Percentiles rank a stretch among this genome's conserved stretches.
Conservation (phyloP, 2,329 filamentous ascomycete species). For the Clarireedia monteithiana region DNA sequence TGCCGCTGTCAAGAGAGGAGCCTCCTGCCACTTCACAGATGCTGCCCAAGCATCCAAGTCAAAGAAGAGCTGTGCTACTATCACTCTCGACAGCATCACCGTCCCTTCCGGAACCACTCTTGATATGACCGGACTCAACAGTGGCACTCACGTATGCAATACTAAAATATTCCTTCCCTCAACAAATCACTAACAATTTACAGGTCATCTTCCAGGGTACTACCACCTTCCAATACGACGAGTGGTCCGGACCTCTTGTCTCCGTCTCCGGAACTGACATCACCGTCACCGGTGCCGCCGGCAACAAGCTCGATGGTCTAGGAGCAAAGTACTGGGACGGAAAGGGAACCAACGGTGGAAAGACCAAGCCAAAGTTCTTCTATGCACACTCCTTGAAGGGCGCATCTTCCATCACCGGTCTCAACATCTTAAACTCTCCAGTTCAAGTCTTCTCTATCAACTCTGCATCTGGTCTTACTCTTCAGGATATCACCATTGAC, state of each 20-base stretch:
- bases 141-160: constrained; percentile 33
- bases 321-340: constrained; percentile 45
- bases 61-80: constrained; percentile 45
- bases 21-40: constrained; percentile 48
- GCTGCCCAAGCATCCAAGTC: constrained; percentile 39
- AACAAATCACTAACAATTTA: neutral
- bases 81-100: constrained; percentile 43
- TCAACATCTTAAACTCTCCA: constrained; percentile 47
- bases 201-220: constrained; percentile 53
- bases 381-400: constrained; percentile 42
- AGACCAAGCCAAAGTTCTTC: constrained; percentile 59
- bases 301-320: constrained; percentile 43
- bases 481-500: constrained; percentile 47
- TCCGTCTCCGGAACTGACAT: constrained; percentile 26
- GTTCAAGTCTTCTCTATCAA: constrained; percentile 45
- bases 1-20: constrained; percentile 12
- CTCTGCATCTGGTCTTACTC: constrained; percentile 34
- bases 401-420: constrained; percentile 39
- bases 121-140: constrained; percentile 45
- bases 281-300: constrained; percentile 19
- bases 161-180: neutral
- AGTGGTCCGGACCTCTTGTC: constrained; percentile 59
- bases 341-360: constrained; percentile 49
- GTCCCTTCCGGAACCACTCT: constrained; percentile 53
- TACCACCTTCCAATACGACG: constrained; percentile 59